Conservation (phyloP, 202 grass and related monocot genomes). For the Schoenoplectus triqueter region DNA sequence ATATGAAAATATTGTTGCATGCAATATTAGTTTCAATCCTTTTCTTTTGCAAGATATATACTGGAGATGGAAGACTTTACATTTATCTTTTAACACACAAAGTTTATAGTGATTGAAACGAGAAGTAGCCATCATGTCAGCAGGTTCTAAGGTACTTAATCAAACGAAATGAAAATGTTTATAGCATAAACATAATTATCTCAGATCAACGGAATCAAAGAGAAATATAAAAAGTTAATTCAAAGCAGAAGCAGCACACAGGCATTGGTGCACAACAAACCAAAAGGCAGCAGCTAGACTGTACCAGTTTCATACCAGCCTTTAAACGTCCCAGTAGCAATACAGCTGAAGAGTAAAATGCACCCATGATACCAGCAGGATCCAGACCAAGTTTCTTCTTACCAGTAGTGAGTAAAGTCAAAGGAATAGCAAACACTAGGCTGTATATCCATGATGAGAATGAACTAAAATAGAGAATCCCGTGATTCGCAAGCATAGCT, state of each 20-base stretch:
- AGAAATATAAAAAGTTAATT: background rate
- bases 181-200: background rate
- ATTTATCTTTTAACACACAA: too few species aligned
- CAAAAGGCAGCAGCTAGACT: constrained; percentile 6
- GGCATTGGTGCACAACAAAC: background rate
- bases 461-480: background rate
- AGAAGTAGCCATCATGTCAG: too few species aligned
- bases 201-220: background rate
- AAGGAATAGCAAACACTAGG: background rate
- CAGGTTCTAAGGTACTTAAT: background rate
- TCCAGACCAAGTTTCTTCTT: background rate
- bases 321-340: background rate
- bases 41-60: too few species aligned
- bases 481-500: background rate
- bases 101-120: too few species aligned
- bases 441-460: background rate
- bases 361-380: background rate
- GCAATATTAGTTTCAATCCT: too few species aligned
- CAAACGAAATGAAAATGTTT: background rate
- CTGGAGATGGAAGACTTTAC: too few species aligned
- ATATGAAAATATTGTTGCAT: too few species aligned
- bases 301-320: background rate
- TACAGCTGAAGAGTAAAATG: background rate
- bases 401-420: background rate
- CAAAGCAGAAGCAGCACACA: background rate